Conservation (phyloP, 805 yeast species). For the Saccharomycopsis oosterbeekiorum region DNA sequence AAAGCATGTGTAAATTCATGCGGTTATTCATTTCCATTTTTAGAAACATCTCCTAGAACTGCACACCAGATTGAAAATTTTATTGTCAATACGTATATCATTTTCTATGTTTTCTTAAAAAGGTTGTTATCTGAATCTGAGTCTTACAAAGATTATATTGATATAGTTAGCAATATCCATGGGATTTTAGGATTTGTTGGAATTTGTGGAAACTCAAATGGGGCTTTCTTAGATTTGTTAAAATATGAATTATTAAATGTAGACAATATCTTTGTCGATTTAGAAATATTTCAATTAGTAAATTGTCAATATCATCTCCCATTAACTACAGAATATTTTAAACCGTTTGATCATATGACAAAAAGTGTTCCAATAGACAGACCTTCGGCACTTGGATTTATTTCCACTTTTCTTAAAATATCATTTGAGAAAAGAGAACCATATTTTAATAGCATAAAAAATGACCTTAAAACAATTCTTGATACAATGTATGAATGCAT, state of each 20-base stretch:
- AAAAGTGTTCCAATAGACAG: conserved; percentile 30
- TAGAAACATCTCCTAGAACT: neutral
- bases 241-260: conserved; percentile 43
- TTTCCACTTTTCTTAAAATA: conserved; percentile 43
- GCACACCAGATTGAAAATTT: conserved; percentile 3
- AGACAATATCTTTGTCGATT: conserved; percentile 29
- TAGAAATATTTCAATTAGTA: conserved; percentile 68
- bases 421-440: conserved; percentile 52
- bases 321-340: conserved; percentile 47
- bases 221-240: conserved; percentile 50
- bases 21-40: neutral
- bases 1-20: neutral
- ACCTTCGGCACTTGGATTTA: conserved; percentile 31
- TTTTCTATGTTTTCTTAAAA: conserved; percentile 3
- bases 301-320: conserved; percentile 68
- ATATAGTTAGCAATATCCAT: conserved; percentile 54
- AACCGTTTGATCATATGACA: conserved; percentile 59
- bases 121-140: neutral
- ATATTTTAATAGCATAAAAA: conserved; percentile 46
- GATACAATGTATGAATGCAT: conserved; percentile 64
- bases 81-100: conserved; percentile 6
- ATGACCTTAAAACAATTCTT: conserved; percentile 61
- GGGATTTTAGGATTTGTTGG: conserved; percentile 59
- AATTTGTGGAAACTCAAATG: conserved; percentile 58
- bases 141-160: conserved; percentile 23